Conservation (phyloP, 208 protist species). For the Crithidia fasciculata region DNA sequence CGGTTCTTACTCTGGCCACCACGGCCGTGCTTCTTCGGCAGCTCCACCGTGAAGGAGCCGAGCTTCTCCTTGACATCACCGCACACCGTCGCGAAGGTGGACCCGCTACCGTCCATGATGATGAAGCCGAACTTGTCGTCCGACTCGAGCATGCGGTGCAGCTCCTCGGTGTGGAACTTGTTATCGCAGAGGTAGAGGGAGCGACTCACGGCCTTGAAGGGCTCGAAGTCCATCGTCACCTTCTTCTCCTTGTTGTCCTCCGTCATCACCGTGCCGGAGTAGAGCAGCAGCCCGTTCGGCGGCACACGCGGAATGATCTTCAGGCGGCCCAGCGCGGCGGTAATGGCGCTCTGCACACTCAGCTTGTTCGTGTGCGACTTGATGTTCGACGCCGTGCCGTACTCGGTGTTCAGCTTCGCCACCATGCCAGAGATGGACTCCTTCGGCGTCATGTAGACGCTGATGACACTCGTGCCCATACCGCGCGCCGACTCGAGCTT, state of each 20-base stretch:
- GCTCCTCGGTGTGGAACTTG: constrained; percentile 98
- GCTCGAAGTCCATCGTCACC: constrained; percentile 99
- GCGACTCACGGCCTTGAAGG: constrained; percentile 99
- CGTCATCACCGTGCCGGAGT: constrained; percentile 99
- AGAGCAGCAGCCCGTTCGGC: constrained; percentile 98
- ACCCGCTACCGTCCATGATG: constrained; percentile 99
- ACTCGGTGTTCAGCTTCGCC: constrained; percentile 99
- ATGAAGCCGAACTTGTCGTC: constrained; percentile 99
- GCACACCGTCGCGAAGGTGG: constrained; percentile 97
- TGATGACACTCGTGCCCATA: constrained; percentile 99
- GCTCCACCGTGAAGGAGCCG: constrained; percentile 99
- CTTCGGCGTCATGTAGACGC: constrained; percentile 98
- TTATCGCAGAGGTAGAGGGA: constrained; percentile 99
- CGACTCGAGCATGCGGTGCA: constrained; percentile 97
- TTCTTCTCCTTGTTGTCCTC: constrained; percentile 99
- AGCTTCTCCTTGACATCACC: constrained; percentile 98
- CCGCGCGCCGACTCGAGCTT: constrained; percentile 97
- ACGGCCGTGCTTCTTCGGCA: constrained; percentile 99
- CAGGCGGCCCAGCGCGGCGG: constrained; percentile 87
- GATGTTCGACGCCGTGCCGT: constrained; percentile 99
- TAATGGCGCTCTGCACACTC: constrained; percentile 92
- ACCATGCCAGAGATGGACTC: constrained; percentile 97
- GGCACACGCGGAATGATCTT: constrained; percentile 95
- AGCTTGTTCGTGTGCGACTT: constrained; percentile 99
- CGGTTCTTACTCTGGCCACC: constrained; percentile 99